Evolutionary conservation across 805 yeast genomes (phyloP), one percentile per base, ranked within the genome.

Genomic region (Scheffersomyces lignosus): DNA sequence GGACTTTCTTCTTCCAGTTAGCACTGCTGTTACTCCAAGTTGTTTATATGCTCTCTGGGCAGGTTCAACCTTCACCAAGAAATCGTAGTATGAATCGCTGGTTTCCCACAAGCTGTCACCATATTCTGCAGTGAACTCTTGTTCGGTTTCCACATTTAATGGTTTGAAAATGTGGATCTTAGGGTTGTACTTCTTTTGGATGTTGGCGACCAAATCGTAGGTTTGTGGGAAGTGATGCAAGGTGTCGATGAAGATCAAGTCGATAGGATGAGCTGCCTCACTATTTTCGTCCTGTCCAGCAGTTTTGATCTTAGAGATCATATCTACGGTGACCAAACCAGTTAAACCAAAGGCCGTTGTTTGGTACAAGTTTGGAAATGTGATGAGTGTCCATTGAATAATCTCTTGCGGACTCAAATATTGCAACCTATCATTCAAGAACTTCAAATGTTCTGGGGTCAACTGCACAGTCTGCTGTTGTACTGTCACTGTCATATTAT

Each of bases 211-310:
- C 27, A 91, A 71, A 3, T 82, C 87, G 29, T 83, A 64, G 1
- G 98, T 91, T 60, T 91, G 98, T n/a, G 91, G 89, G 71, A 91
- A 91, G 60, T 91, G 97, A 54, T 90, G 87, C 44, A 91, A 66
- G 0, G 98, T 91, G 57, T 91, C 97, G 32, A 90, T 72, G 58
- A 91, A 91, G 2, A 91, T 83, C 38, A 90, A 67, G 37, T 89
- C 95, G 5, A 86, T 69, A 0, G 81, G 74, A 29, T 64, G 59
- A 3, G 41, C 40, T 18, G 58, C 41, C 25, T 41, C 55, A 7
- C 31, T 18, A n/a, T 39, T 37, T n/a, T n/a, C n/a, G n/a, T n/a
- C n/a, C n/a, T n/a, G n/a, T n/a, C n/a, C n/a, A 12, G 16, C 12
- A n/a, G 15, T 30, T 39, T 44, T 56, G 31, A 82, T 49, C 53